A percentile compares a stretch with the other conserved stretches of the same genome.
Evolutionary conservation across 768 basidiomycete species (phyloP).

Genomic region (Xanthoconium purpureum): DNA sequence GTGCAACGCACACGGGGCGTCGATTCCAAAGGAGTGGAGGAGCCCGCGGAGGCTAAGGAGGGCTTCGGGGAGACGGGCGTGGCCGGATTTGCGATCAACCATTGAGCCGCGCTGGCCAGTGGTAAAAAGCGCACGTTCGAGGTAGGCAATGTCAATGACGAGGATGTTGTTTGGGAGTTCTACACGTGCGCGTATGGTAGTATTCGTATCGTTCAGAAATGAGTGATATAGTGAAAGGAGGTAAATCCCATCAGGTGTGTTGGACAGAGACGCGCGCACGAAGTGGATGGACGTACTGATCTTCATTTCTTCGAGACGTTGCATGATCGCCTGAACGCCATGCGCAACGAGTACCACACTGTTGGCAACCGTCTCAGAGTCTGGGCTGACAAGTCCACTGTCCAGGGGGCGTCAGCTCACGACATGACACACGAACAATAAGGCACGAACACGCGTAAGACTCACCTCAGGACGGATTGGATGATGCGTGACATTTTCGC

Average conservation of each 20-base stretch:
- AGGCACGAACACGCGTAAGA: background rate
- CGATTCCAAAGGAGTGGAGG: slow-evolving; percentile 53
- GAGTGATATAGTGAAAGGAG: background rate
- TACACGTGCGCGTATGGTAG: slow-evolving; percentile 22
- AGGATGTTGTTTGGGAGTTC: slow-evolving; percentile 75
- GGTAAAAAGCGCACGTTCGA: slow-evolving; percentile 62
- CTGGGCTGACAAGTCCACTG: slow-evolving; percentile 73
- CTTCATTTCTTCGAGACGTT: slow-evolving; percentile 72
- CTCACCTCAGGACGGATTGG: slow-evolving; percentile 69
- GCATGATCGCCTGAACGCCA: slow-evolving; percentile 50
- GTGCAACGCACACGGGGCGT: slow-evolving; percentile 44
- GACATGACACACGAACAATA: background rate
- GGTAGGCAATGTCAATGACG: slow-evolving; percentile 58
- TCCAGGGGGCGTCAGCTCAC: background rate
- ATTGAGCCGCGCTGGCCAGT: slow-evolving; percentile 57
- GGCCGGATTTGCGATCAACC: slow-evolving; percentile 56
- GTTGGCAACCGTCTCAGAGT: slow-evolving; percentile 70
- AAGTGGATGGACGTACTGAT: slow-evolving; percentile 53
- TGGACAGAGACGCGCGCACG: background rate
- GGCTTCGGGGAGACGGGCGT: slow-evolving; percentile 48
- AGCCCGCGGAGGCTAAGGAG: slow-evolving; percentile 62
- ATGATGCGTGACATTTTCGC: slow-evolving; percentile 68
- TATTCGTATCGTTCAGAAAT: background rate
- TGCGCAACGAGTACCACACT: slow-evolving; percentile 71
- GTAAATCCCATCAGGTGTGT: background rate